Base-by-base conservation (phyloP, 805 yeast species). In the Debaryomyces castellii region DNA sequence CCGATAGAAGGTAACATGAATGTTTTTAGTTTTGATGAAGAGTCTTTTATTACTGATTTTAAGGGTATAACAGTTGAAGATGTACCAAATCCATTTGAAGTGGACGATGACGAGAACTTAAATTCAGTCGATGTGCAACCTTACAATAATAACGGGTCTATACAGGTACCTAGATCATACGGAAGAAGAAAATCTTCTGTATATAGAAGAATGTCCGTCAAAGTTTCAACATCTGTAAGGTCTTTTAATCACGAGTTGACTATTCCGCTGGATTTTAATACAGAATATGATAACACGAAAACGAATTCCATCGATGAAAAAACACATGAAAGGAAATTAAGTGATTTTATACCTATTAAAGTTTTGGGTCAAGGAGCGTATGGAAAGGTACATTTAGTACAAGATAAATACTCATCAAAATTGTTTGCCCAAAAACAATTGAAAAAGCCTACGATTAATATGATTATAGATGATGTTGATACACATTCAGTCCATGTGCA, bases 361-460 rank as follows among this genome's bases (percentile, higher is more conserved):
- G 94, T 89, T 0, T 69, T 89, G 5, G 97, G 97, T 0, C 78
- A 83, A 42, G 97, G 97, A 3, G 89, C 96, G 2, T 89, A 87
- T 54, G 96, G 97, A 3, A 89, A 87, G 59, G 97, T 89, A 2
- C 67, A 87, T 7, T 67, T 89, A 18, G 96, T 89, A 1, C 79
- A 81, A 41, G 90, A 89, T 58, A 71, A 63, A 43, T 50, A 66
- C 18, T 78, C 87, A 0, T 84, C 84, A 0, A 77, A 78, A 52
- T 64, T 89, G 9, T 90, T 79, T 65, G 97, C 97, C 0, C 94
- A 88, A 73, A 89, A 89, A 59, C 96, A 89, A 55, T 68, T 89
- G 51, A 81, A 82, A 54, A 89, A 89, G 62, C 96, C 96, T 0
- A 80, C 88, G 21, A 83, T 89, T 60, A 73, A 86, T 39, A 84